Base-by-base conservation (phyloP, 768 basidiomycete genomes). In the Tylopilus plumbeoviolaceoides region DNA sequence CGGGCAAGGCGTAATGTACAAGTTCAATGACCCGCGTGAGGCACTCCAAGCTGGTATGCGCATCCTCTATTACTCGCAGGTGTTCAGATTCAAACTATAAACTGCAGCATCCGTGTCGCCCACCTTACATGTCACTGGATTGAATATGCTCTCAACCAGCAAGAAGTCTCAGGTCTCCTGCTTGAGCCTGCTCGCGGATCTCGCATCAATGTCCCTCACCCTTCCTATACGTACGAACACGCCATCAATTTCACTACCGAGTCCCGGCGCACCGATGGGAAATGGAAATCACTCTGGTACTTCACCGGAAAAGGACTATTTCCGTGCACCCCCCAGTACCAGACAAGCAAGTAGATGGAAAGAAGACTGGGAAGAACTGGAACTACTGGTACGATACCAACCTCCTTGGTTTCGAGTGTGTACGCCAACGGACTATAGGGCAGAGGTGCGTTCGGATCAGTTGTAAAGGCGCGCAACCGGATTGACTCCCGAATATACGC, bases 291-390 rank as follows among this genome's bases (percentile, higher is more conserved):
- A 59, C 10, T 44, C 67, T 65, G 53, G 66, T 44, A 76, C 78
- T 6, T 87, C 87, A 0, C 88, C 89, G 0, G 85, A 89, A 47
- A 73, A 75, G 8, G 85, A 84, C 39, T 87, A 84, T 63, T 84
- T 84, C 65, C 70, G 72, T 44, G 62, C 62, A 50, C 47, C 62
- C 56, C 59, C 59, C 36, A 59, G 69, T 23, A 66, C 77, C 25
- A 75, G 80, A 28, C 81, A 84, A 15, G 67, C 78, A 3, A 94
- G 91, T 61, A 73, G 94, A 53, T 98, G 92, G 83, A 89, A 90
- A 61, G 87, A 91, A 49, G 94, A 98, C 60, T 98, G 91, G 84
- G 91, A 95, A 63, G 93, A 95, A 65, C 72, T 97, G 9, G 94
- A 95, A 64, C 74, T 92, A 30, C 63, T 95, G 62, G 91, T 85